A percentile compares a stretch with the other conserved stretches of the same genome.
Evolutionary conservation across 192 early-diverging fungal genomes (phyloP).

Genomic region (Coemansia sp.): DNA sequence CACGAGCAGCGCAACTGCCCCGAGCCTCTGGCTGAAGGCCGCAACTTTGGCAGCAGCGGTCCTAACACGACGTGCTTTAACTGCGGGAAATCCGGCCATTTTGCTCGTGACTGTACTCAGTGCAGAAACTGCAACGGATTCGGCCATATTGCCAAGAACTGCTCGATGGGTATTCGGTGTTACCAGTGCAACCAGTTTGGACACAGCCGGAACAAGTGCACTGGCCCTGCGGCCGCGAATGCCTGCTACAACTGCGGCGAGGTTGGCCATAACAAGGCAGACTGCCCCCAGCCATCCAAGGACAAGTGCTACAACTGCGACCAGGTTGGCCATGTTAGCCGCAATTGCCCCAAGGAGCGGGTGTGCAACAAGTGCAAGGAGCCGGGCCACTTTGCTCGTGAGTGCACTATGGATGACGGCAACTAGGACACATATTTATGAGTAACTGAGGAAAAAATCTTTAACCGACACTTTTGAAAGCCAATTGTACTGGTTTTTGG

Average conservation of each 20-base stretch:
- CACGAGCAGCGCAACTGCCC: slow-evolving; percentile 55
- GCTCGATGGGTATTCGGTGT: slow-evolving; percentile 40
- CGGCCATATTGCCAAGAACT: slow-evolving; percentile 48
- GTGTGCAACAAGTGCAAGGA: slow-evolving; percentile 50
- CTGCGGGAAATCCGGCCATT: slow-evolving; percentile 50
- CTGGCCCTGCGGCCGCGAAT: slow-evolving; percentile 20
- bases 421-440: not conserved
- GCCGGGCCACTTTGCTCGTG: slow-evolving; percentile 36
- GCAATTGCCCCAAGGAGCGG: slow-evolving; percentile 41
- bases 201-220: slow-evolving; percentile 48
- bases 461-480: slow-evolving; percentile 1
- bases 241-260: slow-evolving; percentile 54
- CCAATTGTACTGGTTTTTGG: not conserved
- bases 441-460: slow-evolving; percentile 4
- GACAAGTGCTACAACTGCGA: slow-evolving; percentile 59
- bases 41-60: slow-evolving; percentile 13
- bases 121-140: slow-evolving; percentile 52
- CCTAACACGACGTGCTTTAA: slow-evolving; percentile 29
- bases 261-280: slow-evolving; percentile 37
- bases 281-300: slow-evolving; percentile 40
- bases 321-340: slow-evolving; percentile 46
- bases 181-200: slow-evolving; percentile 56
- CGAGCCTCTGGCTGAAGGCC: slow-evolving; percentile 14
- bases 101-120: slow-evolving; percentile 36
- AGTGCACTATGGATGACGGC: slow-evolving; percentile 31